These are phyloP conservation scores for Alternaria sp. DNA, from an alignment of 2,329 filamentous ascomycete genomes.

Conservation along the genomic window DNA sequence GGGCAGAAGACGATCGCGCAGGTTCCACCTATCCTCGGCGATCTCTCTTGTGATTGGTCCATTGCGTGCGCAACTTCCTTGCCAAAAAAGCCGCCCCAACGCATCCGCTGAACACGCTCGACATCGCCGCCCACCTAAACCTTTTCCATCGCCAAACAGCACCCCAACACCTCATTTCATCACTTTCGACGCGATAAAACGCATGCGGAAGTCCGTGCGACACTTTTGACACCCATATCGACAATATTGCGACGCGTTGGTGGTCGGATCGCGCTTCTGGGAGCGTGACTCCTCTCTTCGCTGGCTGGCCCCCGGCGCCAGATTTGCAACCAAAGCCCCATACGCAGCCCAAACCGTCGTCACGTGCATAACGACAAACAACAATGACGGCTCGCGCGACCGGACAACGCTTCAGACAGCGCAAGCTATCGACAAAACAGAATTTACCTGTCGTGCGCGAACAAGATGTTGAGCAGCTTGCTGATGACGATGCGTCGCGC, in stretches of 20 bases:
- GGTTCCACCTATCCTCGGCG: constrained; percentile 4
- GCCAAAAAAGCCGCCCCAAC: constrained; percentile 11
- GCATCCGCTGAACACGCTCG: constrained; percentile 14
- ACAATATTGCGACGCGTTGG: constrained; percentile 37
- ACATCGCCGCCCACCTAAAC: constrained; percentile 14
- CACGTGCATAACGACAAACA: constrained; percentile 35
- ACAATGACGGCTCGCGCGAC: constrained; percentile 48
- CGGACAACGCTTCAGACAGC: constrained; percentile 73
- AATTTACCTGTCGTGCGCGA: constrained; percentile 86
- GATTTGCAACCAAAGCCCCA: constrained; percentile 21
- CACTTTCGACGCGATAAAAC: constrained; percentile 26
- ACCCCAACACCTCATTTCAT: constrained; percentile 24
- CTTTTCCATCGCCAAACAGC: constrained; percentile 26
- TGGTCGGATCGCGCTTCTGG: constrained; percentile 27
- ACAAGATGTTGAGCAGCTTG: constrained; percentile 82
- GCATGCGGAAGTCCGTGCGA: constrained; percentile 28
- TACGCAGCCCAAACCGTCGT: constrained; percentile 19
- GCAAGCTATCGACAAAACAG: constrained; percentile 92
- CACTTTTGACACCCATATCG: constrained; percentile 40
- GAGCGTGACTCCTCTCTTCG: constrained; percentile 21
- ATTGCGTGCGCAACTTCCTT: constrained; percentile 12
- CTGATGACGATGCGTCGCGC: constrained; percentile 84
- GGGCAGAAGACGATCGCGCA: constrained; percentile 1
- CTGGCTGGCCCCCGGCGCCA: constrained; percentile 25
- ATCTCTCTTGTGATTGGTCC: constrained; percentile 4